These are phyloP conservation scores for Telfairia occidentalis DNA, from an alignment of 331 rosid species.

Conservation along the genomic window DNA sequence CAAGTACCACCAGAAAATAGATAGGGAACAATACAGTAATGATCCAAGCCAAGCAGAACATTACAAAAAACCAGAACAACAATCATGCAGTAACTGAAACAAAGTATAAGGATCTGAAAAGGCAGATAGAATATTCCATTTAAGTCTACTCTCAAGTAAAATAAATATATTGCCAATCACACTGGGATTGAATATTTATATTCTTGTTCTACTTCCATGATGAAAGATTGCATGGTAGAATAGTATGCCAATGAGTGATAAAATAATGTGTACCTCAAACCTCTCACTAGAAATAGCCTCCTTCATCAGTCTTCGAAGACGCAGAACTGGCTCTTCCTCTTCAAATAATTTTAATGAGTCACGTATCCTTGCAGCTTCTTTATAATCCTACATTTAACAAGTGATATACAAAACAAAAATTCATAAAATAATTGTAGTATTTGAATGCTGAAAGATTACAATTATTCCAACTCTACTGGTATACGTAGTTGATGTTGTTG, in stretches of 20 bases:
- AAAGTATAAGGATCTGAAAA: background rate
- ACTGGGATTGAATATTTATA: background rate
- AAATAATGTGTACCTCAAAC: slow-evolving; percentile 45
- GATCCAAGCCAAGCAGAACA: background rate
- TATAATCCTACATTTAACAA: slow-evolving; percentile 51
- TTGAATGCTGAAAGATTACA: background rate
- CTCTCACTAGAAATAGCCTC: slow-evolving; percentile 73
- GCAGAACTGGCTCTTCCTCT: slow-evolving; percentile 75
- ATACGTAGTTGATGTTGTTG: too few relatives aligned
- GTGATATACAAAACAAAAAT: background rate
- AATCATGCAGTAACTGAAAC: background rate
- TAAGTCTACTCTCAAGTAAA: background rate
- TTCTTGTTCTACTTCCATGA: background rate
- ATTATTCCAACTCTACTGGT: background rate
- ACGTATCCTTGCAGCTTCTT: slow-evolving; percentile 88
- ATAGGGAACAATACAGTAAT: background rate
- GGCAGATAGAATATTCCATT: background rate
- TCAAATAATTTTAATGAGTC: slow-evolving; percentile 66
- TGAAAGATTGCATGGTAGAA: background rate
- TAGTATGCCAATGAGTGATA: background rate
- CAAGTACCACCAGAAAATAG: background rate
- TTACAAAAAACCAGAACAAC: background rate
- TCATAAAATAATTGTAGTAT: background rate
- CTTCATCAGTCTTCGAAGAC: slow-evolving; percentile 48
- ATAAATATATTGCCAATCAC: background rate